These are phyloP conservation scores for Anisodus tanguticus DNA, from an alignment of 257 asterid genomes.

Conservation along the genomic window DNA sequence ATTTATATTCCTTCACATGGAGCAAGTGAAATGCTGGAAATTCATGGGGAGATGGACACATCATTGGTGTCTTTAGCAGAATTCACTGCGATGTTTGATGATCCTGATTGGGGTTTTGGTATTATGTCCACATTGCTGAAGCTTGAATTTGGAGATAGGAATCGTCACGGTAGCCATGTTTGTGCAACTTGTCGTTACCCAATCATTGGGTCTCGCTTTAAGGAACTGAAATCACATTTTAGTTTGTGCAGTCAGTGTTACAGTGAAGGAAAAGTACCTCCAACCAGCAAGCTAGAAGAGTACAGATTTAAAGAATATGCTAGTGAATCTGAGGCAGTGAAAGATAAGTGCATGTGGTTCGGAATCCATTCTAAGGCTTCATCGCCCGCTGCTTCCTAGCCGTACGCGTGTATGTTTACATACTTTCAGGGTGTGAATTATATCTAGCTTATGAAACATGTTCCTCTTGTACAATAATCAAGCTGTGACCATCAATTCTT, in stretches of 20 bases:
- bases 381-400: slow-evolving; percentile 52
- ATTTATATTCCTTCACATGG: slow-evolving; percentile 86
- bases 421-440: slow-evolving; percentile 52
- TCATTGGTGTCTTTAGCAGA: slow-evolving; percentile 64
- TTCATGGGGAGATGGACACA: slow-evolving; percentile 70
- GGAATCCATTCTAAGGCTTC: slow-evolving; percentile 67
- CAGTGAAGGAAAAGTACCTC: slow-evolving; percentile 89
- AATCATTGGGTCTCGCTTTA: slow-evolving; percentile 89
- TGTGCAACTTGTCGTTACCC: slow-evolving; percentile 90
- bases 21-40: slow-evolving; percentile 73
- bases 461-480: slow-evolving; percentile 53
- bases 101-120: slow-evolving; percentile 92
- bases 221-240: slow-evolving; percentile 73
- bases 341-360: slow-evolving; percentile 91
- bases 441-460: slow-evolving; percentile 41
- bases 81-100: slow-evolving; percentile 79
- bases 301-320: slow-evolving; percentile 85
- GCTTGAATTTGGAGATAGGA: slow-evolving; percentile 88
- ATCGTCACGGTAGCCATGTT: slow-evolving; percentile 84
- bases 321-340: slow-evolving; percentile 80
- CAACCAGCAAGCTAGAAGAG: slow-evolving; percentile 76
- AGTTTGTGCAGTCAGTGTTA: slow-evolving; percentile 89
- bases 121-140: slow-evolving; percentile 69
- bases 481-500: slow-evolving; percentile 46
- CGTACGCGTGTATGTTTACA: slow-evolving; percentile 26